These are phyloP conservation scores for Phascolomyces articulosus DNA, from an alignment of 371 early-diverging fungal species.

Conservation along the genomic window DNA sequence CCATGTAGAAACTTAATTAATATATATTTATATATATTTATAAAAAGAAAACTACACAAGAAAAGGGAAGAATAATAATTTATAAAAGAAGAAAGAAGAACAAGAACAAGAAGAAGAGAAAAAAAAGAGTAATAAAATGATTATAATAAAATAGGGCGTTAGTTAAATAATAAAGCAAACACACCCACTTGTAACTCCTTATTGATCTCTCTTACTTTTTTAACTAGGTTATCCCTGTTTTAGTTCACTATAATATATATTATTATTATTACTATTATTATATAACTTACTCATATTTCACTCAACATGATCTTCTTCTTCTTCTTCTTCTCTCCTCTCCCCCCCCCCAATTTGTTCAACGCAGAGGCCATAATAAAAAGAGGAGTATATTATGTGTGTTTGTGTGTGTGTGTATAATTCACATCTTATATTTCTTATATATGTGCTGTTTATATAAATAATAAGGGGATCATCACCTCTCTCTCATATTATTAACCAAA, in stretches of 20 bases:
- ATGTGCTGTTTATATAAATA: neutral
- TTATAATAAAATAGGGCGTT: constrained; percentile 1
- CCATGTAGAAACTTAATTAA: neutral
- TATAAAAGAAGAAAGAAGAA: constrained; percentile 6
- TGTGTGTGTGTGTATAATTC: too few species aligned
- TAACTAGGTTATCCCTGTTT: neutral
- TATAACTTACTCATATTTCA: too few species aligned
- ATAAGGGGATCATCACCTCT: constrained; percentile 1
- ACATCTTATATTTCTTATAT: too few species aligned
- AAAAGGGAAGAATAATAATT: neutral
- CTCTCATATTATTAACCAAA: neutral
- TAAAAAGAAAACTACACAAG: neutral
- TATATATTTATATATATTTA: neutral
- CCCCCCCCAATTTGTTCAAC: constrained; percentile 6
- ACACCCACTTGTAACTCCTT: constrained; percentile 16
- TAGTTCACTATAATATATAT: too few species aligned
- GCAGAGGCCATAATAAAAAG: constrained; percentile 13
- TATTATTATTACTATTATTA: too few species aligned
- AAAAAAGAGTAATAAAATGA: neutral
- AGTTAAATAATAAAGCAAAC: constrained; percentile 9
- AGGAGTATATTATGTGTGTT: neutral
- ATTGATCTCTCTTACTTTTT: constrained; percentile 6
- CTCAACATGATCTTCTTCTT: neutral
- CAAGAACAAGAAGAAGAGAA: constrained; percentile 4
- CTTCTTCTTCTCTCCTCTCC: neutral